These are phyloP conservation scores for Inonotus obliquus DNA, from an alignment of 1,284 basidiomycete species.

Conservation along the genomic window DNA sequence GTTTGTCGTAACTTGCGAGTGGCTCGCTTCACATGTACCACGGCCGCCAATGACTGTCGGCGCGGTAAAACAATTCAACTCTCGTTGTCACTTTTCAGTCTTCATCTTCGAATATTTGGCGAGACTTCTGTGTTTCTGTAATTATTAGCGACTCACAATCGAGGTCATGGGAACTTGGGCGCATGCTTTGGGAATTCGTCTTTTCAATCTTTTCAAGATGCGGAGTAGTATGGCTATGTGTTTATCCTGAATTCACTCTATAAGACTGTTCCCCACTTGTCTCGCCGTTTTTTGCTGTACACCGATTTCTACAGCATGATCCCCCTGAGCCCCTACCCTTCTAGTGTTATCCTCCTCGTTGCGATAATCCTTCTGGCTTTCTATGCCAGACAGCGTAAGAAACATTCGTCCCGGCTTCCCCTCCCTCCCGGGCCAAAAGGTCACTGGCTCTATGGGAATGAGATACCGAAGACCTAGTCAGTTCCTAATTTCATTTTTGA, in stretches of 20 bases:
- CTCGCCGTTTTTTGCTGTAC: too few species aligned
- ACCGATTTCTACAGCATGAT: not conserved
- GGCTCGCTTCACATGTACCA: too few species aligned
- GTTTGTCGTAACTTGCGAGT: too few species aligned
- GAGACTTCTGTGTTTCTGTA: too few species aligned
- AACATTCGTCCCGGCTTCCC: constrained; percentile 16
- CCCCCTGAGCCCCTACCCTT: not conserved
- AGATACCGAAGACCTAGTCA: constrained; percentile 23
- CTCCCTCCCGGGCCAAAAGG: constrained; percentile 25
- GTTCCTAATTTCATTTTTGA: not conserved
- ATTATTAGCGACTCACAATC: too few species aligned
- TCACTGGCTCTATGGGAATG: constrained; percentile 24
- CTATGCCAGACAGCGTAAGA: not conserved
- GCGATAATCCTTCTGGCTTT: not conserved
- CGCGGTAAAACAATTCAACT: too few species aligned
- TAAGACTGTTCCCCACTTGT: not conserved
- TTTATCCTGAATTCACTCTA: not conserved
- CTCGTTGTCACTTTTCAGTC: too few species aligned
- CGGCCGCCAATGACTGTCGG: too few species aligned
- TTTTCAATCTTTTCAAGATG: not conserved
- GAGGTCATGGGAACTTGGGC: not conserved
- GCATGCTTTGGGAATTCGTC: not conserved
- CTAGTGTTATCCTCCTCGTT: not conserved
- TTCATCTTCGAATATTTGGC: too few species aligned
- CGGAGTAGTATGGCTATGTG: not conserved